Evolutionary conservation across 768 basidiomycete genomes (phyloP), one percentile per base, ranked within the genome.

Genomic region (Kwoniella sp.): DNA sequence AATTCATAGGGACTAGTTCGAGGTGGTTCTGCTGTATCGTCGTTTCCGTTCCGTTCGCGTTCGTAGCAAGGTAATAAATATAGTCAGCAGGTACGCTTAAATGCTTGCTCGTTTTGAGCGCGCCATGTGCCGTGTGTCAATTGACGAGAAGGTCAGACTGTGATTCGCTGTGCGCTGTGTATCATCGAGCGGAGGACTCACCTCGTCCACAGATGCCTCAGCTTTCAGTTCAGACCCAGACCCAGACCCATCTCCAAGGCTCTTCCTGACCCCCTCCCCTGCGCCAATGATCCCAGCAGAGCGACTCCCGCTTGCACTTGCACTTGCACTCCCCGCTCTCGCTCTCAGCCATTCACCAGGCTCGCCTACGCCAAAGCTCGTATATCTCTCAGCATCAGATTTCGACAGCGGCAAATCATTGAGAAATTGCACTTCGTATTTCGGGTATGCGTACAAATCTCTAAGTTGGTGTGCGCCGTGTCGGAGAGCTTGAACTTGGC

Each of bases 381-480:
- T 27, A 52, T 63, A 72, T 47, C 62, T 40, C 8, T 58, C 58
- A 3, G 78, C 78, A 53, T 79, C 78, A 19, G 21, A 51, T 33
- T 49, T 49, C 0, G 73, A 57, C 12, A 79, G 29, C 12, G 78
- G 78, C 25, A 70, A 63, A 29, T 78, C 64, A 48, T 78, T 78
- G 33, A 78, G 64, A 55, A 77, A 79, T 36, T 71, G 67, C 40
- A 79, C 67, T 46, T 75, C 66, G 60, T 71, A 77, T 51, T 78
- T 78, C 2, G 78, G 78, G 47, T 66, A 70, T 1, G 75, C 77
- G 53, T 70, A 64, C 9, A 72, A 56, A 52, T 79, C 78, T 12
- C 68, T 57, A 0, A 77, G 64, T 29, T 72, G 71, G 15, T 74
- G 53, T 1, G 69, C 33, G 17, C 70, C 71, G 12, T 68, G 76